A percentile compares a stretch with the other conserved stretches of the same genome.
Conservation (phyloP, 1,284 basidiomycete genomes). For the Moesziomyces aphidis region DNA sequence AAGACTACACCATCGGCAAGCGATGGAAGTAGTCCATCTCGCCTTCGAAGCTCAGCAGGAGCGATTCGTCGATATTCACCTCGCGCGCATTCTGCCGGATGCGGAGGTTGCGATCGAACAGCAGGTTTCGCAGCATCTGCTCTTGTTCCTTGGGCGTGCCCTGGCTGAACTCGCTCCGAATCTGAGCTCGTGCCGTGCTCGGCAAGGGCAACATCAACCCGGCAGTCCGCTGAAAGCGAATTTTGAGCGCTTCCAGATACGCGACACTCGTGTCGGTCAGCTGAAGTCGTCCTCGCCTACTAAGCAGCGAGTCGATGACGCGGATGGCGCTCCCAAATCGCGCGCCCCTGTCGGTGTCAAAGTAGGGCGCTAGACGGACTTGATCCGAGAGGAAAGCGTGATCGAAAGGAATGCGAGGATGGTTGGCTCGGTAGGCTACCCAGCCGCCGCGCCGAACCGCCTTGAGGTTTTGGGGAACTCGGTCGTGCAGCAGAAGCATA, state of each 20-base stretch:
- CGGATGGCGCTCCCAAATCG: conserved; percentile 6
- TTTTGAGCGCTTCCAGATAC: conserved; percentile 12
- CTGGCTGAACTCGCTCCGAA: not conserved
- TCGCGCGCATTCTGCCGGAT: not conserved
- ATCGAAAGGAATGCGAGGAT: not conserved
- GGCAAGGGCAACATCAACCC: conserved; percentile 13
- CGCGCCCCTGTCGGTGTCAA: conserved; percentile 9
- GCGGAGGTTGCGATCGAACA: not conserved
- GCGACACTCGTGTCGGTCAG: not conserved
- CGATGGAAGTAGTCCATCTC: conserved; percentile 10
- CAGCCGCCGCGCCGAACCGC: not conserved
- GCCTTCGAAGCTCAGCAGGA: conserved; percentile 11
- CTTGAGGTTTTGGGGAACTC: not conserved
- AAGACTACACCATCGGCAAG: not conserved
- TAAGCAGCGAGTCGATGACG: conserved; percentile 8
- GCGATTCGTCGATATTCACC: conserved; percentile 10
- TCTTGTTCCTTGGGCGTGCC: not conserved
- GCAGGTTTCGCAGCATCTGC: not conserved
- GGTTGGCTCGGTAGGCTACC: not conserved
- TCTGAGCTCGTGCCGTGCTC: not conserved
- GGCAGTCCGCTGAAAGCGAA: conserved; percentile 6
- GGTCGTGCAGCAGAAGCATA: not conserved
- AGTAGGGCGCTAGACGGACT: not conserved
- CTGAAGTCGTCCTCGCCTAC: not conserved
- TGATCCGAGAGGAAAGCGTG: not conserved